Evolutionary conservation across 129 eudicot genomes (phyloP).

Genomic region (Smallanthus sonchifolius): DNA sequence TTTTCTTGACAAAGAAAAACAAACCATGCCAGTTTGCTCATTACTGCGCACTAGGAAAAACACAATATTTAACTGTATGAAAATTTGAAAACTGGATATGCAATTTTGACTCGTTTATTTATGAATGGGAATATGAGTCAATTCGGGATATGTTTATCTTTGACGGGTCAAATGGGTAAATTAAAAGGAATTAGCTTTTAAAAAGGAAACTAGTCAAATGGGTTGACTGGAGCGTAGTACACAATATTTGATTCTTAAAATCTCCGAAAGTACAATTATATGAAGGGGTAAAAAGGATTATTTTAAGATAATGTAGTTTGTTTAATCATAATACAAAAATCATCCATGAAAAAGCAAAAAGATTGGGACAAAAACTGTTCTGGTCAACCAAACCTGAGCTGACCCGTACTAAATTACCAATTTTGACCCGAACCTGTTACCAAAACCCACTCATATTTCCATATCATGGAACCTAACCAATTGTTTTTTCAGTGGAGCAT

Average conservation of each 20-base stretch:
- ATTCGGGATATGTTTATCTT: neutral
- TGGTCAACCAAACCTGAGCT: neutral
- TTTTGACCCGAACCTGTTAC: neutral
- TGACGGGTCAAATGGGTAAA: neutral
- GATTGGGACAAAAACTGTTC: neutral
- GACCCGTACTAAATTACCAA: neutral
- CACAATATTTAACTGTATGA: neutral
- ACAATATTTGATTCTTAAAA: neutral
- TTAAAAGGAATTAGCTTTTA: neutral
- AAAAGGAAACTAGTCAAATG: neutral
- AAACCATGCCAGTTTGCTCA: neutral
- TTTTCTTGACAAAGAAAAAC: neutral
- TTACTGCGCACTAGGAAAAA: neutral
- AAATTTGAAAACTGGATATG: neutral
- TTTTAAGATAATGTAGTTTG: no score
- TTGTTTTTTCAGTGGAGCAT: slow-evolving; percentile 66
- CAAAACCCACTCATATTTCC: neutral
- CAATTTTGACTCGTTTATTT: neutral
- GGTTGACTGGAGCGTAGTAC: no score
- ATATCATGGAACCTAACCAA: slow-evolving; percentile 5
- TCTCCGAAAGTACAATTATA: neutral
- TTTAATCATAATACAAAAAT: neutral
- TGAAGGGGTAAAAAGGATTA: no score
- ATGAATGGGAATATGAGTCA: neutral
- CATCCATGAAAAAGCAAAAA: neutral